Evolutionary conservation across 331 rosid genomes (phyloP).

Genomic region (Quercus tomentella): DNA sequence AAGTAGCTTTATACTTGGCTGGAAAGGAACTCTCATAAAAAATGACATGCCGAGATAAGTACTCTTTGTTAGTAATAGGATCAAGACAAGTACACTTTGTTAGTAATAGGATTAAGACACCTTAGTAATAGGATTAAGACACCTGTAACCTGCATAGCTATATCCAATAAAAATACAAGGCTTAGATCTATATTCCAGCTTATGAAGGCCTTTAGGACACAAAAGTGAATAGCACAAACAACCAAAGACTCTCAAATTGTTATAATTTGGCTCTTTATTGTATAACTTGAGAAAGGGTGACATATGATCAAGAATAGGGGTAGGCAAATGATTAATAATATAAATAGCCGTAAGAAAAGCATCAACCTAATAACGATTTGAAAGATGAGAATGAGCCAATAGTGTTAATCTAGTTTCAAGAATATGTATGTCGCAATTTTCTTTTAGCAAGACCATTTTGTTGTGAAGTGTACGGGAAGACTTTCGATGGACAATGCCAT

Average conservation of each 20-base stretch:
- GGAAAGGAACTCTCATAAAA: background rate
- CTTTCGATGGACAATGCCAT: background rate
- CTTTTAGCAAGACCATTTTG: background rate
- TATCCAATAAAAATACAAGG: background rate
- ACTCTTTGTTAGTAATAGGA: too few relatives aligned
- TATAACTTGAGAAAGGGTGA: background rate
- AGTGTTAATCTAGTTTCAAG: background rate
- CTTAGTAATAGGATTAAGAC: background rate
- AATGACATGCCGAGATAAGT: background rate
- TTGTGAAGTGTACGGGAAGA: background rate
- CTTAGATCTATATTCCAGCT: too few relatives aligned
- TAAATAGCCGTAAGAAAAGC: background rate
- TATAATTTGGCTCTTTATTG: too few relatives aligned
- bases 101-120: background rate
- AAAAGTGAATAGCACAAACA: too few relatives aligned
- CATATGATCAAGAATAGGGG: background rate
- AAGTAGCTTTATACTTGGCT: background rate
- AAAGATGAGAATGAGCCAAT: background rate
- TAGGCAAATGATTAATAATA: background rate
- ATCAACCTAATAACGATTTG: background rate
- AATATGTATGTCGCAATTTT: background rate
- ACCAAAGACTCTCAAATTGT: too few relatives aligned
- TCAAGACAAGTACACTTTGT: too few relatives aligned
- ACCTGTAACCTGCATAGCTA: background rate
- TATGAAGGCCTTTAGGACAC: too few relatives aligned